These are phyloP conservation scores for Fagopyrum esculentum DNA, from an alignment of 148 eudicot genomes.

Conservation along the genomic window DNA sequence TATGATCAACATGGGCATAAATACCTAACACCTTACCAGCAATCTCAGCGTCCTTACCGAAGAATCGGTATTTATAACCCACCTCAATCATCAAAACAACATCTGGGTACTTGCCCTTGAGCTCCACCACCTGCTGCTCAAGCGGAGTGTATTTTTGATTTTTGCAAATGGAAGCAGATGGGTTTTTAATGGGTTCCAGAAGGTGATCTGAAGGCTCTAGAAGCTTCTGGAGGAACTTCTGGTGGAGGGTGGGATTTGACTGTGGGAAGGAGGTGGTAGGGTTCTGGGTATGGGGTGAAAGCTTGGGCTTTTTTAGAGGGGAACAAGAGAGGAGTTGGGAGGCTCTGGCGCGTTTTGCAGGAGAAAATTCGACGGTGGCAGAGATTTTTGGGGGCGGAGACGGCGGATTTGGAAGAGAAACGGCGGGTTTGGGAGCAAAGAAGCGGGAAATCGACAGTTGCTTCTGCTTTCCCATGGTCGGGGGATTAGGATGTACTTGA, in stretches of 20 bases:
- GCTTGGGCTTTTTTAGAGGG: constrained; percentile 38
- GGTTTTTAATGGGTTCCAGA: constrained; percentile 23
- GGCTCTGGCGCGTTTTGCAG: constrained; percentile 62
- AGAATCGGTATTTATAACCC: constrained; percentile 80
- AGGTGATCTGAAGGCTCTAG: constrained; percentile 61
- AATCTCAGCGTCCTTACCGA: constrained; percentile 82
- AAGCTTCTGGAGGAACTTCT: constrained; percentile 60
- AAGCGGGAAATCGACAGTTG: constrained; percentile 88
- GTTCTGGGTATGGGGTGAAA: constrained; percentile 44
- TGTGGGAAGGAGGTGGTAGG: constrained; percentile 24
- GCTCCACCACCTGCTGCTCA: constrained; percentile 76
- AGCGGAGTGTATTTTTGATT: constrained; percentile 70
- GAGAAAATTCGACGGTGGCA: constrained; percentile 62
- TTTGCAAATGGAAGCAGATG: constrained; percentile 2
- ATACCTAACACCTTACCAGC: constrained; percentile 86
- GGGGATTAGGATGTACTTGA: neutral
- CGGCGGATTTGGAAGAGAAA: constrained; percentile 20
- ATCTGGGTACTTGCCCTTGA: constrained; percentile 62
- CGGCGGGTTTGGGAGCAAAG: constrained; percentile 68
- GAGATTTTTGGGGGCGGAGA: constrained; percentile 67
- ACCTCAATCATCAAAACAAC: constrained; percentile 91
- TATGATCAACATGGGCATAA: constrained; percentile 85
- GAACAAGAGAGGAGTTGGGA: constrained; percentile 30
- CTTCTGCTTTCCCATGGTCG: constrained; percentile 71
- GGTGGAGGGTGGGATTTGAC: constrained; percentile 59